A percentile compares a stretch with the other conserved stretches of the same genome.
Conservation (phyloP, 2,329 filamentous ascomycete genomes). For the Diaporthe aspalathi region DNA sequence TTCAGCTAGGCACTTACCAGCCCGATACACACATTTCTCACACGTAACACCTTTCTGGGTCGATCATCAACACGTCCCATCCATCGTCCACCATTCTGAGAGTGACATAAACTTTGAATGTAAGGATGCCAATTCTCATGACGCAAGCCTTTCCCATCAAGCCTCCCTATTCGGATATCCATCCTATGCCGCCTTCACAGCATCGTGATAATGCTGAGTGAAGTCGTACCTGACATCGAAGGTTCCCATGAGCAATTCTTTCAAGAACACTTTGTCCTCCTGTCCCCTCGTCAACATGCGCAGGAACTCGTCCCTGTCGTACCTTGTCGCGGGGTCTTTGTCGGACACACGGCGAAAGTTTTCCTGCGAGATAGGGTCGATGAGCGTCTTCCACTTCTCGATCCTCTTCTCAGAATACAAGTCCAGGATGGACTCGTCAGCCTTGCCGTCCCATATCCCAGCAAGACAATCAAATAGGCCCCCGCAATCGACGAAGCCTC, state of each 20-base stretch:
- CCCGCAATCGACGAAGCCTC: constrained; percentile 72
- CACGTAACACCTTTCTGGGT: neutral
- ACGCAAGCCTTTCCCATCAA: neutral
- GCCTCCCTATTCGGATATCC: neutral
- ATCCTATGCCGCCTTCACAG: constrained; percentile 1
- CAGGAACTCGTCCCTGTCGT: constrained; percentile 54
- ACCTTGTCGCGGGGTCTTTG: constrained; percentile 52
- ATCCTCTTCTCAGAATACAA: constrained; percentile 59
- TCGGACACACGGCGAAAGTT: constrained; percentile 59
- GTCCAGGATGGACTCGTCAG: constrained; percentile 57
- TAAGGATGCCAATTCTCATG: no score
- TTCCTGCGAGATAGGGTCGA: constrained; percentile 56
- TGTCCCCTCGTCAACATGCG: constrained; percentile 52
- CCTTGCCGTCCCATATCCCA: constrained; percentile 57
- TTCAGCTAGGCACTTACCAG: neutral
- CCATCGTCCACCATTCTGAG: no score
- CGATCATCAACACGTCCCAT: neutral
- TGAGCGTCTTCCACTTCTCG: constrained; percentile 58
- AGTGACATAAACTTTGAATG: neutral
- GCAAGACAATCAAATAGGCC: constrained; percentile 70
- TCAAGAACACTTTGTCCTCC: constrained; percentile 48
- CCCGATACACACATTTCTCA: neutral
- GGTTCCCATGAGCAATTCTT: constrained; percentile 49
- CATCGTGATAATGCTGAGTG: constrained; percentile 55
- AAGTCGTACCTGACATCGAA: constrained; percentile 58